Percentiles rank a stretch among this genome's conserved stretches.
Conservation (phyloP, 73 alveolate genomes). For the Paramecium sexaurelia region DNA sequence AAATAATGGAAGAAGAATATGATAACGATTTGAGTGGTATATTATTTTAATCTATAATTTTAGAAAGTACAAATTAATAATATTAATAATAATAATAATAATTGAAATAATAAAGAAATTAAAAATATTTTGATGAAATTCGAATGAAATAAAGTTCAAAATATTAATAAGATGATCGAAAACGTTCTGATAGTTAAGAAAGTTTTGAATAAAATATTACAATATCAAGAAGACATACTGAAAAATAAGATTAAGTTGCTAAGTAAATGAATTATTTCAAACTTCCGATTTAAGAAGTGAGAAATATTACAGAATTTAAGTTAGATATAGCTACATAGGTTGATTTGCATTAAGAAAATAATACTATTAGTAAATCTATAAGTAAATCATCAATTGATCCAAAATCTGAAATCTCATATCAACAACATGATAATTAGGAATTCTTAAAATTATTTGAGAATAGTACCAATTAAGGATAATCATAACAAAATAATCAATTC, state of each 20-base stretch:
- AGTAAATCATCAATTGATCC: conserved; percentile 42
- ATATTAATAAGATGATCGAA: neutral
- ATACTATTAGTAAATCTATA: neutral
- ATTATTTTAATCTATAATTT: neutral
- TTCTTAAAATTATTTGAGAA: neutral
- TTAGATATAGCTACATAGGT: conserved; percentile 37
- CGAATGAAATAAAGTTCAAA: neutral
- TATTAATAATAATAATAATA: neutral
- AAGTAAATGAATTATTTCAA: conserved; percentile 35
- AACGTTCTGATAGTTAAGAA: conserved; percentile 3
- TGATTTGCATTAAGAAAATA: neutral
- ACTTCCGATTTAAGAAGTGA: neutral
- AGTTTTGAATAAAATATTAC: conserved; percentile 1
- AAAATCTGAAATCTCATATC: neutral
- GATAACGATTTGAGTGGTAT: conserved; percentile 22
- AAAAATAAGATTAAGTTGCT: neutral
- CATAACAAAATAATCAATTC: neutral
- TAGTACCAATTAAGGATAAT: neutral
- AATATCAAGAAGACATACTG: conserved; percentile 30
- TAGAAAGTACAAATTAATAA: neutral
- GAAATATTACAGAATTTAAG: neutral
- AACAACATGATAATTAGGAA: neutral
- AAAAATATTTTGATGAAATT: neutral
- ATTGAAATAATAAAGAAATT: conserved; percentile 1
- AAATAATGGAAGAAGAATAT: conserved; percentile 32